Conservation (phyloP, 305 asterid species). For the Salvia sclarea region DNA sequence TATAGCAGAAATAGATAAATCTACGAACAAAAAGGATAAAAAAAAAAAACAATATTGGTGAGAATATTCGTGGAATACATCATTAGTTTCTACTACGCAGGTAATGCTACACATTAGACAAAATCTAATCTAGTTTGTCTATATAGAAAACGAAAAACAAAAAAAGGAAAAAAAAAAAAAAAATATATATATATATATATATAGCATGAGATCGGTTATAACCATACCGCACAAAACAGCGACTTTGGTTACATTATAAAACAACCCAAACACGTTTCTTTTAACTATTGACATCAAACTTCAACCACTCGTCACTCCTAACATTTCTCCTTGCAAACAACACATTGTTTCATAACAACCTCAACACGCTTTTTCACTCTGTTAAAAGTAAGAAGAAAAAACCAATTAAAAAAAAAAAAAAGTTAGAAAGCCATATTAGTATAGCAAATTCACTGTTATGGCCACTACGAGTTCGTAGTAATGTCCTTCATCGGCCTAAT, state of each 20-base stretch:
- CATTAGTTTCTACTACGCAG: too few relatives aligned
- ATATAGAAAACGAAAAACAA: too few relatives aligned
- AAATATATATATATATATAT: too few relatives aligned
- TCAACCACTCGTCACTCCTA: background rate
- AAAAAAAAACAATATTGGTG: too few relatives aligned
- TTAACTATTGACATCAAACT: background rate
- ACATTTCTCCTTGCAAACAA: background rate
- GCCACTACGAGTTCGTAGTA: constrained; percentile 23
- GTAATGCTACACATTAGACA: too few relatives aligned
- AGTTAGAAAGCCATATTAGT: background rate
- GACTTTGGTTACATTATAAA: background rate
- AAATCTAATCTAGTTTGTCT: too few relatives aligned
- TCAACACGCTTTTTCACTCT: constrained; percentile 4
- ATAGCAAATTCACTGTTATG: background rate
- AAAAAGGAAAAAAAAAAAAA: too few relatives aligned
- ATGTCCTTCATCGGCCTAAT: constrained; percentile 36
- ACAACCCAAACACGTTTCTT: background rate
- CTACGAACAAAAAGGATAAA: too few relatives aligned
- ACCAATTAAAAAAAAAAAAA: background rate
- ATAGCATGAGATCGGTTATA: background rate
- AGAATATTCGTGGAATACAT: too few relatives aligned
- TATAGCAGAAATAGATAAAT: too few relatives aligned
- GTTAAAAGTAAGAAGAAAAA: background rate
- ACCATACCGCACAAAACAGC: background rate
- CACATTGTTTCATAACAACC: background rate